Evolutionary conservation across 75 land plant genomes (phyloP).

Genomic region (Pinus taeda): DNA sequence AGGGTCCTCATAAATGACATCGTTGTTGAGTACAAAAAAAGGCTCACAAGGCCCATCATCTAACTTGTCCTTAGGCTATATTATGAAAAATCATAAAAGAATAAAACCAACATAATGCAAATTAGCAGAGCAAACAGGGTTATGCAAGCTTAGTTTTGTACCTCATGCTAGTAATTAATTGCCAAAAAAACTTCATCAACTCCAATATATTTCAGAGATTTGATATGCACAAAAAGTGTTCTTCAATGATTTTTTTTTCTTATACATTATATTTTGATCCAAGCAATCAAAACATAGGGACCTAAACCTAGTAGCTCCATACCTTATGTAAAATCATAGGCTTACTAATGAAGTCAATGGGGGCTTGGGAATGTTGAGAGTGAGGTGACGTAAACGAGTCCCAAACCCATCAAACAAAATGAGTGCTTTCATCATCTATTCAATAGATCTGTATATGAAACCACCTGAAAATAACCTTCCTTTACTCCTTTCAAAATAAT

Average conservation of each 20-base stretch:
- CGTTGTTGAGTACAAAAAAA: neutral
- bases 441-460: neutral
- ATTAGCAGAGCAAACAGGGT: neutral
- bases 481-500: no score
- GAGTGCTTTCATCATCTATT: constrained; percentile 36
- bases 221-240: constrained; percentile 24
- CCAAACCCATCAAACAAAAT: constrained; percentile 45
- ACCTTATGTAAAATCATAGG: constrained; percentile 51
- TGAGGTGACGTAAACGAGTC: constrained; percentile 39
- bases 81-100: no score
- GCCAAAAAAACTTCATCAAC: constrained; percentile 45
- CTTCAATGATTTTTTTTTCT: neutral
- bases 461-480: no score
- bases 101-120: no score
- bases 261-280: neutral
- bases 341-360: constrained; percentile 48
- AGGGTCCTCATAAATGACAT: neutral
- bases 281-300: neutral
- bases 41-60: no score
- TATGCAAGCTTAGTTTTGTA: neutral
- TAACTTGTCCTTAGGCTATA: no score
- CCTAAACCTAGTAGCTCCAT: neutral
- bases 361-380: constrained; percentile 46
- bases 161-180: constrained; percentile 49
- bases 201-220: constrained; percentile 36